Base-by-base conservation (phyloP, 2,329 filamentous ascomycete genomes). In the Botryosphaeria dothidea region DNA sequence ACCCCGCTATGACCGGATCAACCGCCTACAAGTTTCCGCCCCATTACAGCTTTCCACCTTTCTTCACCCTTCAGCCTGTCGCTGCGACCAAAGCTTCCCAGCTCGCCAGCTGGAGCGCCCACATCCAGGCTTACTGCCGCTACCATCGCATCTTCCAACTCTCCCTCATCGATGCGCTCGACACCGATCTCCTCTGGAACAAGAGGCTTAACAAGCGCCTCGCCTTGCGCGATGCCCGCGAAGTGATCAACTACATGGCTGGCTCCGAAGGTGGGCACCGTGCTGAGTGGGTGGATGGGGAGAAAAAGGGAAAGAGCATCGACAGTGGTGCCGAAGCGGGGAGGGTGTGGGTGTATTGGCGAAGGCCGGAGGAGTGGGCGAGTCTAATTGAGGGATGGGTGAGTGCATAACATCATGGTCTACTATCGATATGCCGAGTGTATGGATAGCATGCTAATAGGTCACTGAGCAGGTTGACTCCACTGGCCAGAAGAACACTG, bases 281-380 rank as follows among this genome's bases (percentile, higher is more conserved):
- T 27, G 87, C 84, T 3, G 91, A 97, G 79, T 92, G 88, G 82
- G 81, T 92, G 6, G 63, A 65, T 27, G 62, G 51, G 4, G 62
- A 45, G 3, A 46, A 27, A 29, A 62, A 62, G 58, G 67, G 71
- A 69, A 66, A 69, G 60, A 41, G 27, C 8, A 41, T 21, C 11
- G 52, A 41, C 49, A 43, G 65, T 61, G 62, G 25, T 43, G 60
- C 27, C 69, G 74, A 70, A 67, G 72, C 49, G 76, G 79, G 63
- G 69, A 67, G 68, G 71, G 88, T 85, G 19, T 94, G 89, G 84
- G 81, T 97, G 2, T 96, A 89, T 80, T 98, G 94, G 94, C 86
- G 87, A 68, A 90, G 87, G 72, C 90, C 91, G 0, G 92, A 96
- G 74, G 94, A 98, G 80, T 99, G 95, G 94, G 95, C 93, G 2